These are phyloP conservation scores for Brettanomyces custersianus DNA, from an alignment of 805 yeast species.

Conservation along the genomic window DNA sequence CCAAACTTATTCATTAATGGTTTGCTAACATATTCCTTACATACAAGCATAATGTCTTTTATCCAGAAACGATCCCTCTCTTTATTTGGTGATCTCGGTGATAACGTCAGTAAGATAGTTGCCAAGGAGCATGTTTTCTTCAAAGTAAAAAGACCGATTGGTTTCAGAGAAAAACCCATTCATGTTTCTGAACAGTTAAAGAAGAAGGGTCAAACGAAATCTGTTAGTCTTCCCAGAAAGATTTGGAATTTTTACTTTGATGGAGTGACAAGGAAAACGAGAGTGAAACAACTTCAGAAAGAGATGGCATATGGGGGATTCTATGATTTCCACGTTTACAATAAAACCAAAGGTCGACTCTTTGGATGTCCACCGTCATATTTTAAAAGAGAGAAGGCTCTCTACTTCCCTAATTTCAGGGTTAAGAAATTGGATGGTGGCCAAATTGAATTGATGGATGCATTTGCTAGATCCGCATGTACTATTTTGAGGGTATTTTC, in stretches of 20 bases:
- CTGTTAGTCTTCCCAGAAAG: slow-evolving; percentile 22
- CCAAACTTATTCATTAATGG: no score
- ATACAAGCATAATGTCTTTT: no score
- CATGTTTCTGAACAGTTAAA: slow-evolving; percentile 14
- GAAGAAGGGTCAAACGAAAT: slow-evolving; percentile 16
- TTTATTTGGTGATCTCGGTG: slow-evolving; percentile 25
- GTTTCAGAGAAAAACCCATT: slow-evolving; percentile 21
- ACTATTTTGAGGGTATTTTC: slow-evolving; percentile 60
- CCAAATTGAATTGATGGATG: slow-evolving; percentile 27
- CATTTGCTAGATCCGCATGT: slow-evolving; percentile 37
- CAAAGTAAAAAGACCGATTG: slow-evolving; percentile 25
- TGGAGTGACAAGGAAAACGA: slow-evolving; percentile 26
- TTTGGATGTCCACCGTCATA: slow-evolving; percentile 76
- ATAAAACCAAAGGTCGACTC: slow-evolving; percentile 76
- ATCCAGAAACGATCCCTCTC: slow-evolving; percentile 17
- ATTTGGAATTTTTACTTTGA: slow-evolving; percentile 28
- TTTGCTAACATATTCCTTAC: no score
- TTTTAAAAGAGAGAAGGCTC: slow-evolving; percentile 62
- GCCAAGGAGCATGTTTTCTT: slow-evolving; percentile 26
- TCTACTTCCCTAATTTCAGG: slow-evolving; percentile 73
- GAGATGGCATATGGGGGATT: slow-evolving; percentile 64
- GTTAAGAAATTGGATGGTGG: slow-evolving; percentile 42
- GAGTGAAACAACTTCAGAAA: slow-evolving; percentile 34
- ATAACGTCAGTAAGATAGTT: slow-evolving; percentile 21
- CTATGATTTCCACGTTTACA: slow-evolving; percentile 53